phyloP scores from a whole-genome alignment of 2,329 filamentous ascomycete genomes.

The Botryotinia calthae region DNA sequence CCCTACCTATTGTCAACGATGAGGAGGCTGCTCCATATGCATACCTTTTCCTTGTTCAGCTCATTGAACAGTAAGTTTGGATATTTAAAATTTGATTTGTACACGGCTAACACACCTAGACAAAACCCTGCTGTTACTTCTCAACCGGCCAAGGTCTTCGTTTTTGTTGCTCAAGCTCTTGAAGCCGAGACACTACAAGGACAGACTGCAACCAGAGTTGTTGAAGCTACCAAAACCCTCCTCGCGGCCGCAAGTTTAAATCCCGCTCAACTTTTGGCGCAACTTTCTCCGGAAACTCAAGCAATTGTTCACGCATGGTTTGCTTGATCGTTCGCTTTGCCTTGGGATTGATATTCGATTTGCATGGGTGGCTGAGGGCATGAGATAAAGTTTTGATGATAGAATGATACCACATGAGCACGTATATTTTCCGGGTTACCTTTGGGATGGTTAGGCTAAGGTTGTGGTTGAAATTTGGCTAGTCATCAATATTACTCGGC shows the following conservation, averaged over 20 bases:
- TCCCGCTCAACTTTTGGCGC: conserved; percentile 69
- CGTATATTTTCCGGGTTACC: conserved; percentile 22
- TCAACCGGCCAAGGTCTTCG: conserved; percentile 79
- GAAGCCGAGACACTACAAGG: conserved; percentile 89
- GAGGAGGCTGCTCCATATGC: conserved; percentile 97
- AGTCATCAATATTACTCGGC: conserved; percentile 20
- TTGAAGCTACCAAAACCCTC: conserved; percentile 73
- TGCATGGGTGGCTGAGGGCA: conserved; percentile 13
- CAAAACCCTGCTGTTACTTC: conserved; percentile 78
- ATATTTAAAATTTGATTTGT: conserved; percentile 21
- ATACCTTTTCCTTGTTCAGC: conserved; percentile 84
- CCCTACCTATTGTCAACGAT: conserved; percentile 87
- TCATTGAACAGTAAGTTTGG: conserved; percentile 85
- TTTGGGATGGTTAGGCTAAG: conserved; percentile 16
- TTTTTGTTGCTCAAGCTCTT: conserved; percentile 80
- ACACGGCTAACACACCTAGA: conserved; percentile 49
- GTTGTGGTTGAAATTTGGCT: conserved; percentile 15
- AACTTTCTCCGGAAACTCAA: conserved; percentile 77
- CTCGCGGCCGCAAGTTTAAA: conserved; percentile 72
- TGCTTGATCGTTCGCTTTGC: conserved; percentile 46
- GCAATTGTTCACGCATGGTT: conserved; percentile 77
- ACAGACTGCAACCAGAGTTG: conserved; percentile 74
- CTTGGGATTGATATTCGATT: conserved; percentile 15
- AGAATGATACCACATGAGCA: conserved; percentile 23
- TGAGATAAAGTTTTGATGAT: conserved; percentile 20